These are phyloP conservation scores for Parastagonospora nodorum DNA, from an alignment of 2,329 filamentous ascomycete genomes.

Conservation along the genomic window DNA sequence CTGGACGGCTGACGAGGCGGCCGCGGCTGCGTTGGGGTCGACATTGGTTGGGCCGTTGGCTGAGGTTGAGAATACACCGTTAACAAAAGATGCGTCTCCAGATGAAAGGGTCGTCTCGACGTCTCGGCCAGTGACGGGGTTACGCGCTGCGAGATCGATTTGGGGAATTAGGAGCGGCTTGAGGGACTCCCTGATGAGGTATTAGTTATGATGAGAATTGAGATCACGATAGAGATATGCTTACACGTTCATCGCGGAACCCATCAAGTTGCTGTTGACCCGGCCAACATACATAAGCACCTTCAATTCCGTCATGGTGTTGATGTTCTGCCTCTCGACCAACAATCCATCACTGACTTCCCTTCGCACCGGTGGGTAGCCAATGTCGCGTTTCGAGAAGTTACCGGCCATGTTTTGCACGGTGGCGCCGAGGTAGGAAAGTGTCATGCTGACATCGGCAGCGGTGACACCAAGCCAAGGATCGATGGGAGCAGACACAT, in stretches of 20 bases:
- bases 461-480: conserved; percentile 51
- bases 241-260: conserved; percentile 64
- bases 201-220: conserved; percentile 13
- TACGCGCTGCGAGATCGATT: conserved; percentile 68
- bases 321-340: conserved; percentile 34
- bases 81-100: conserved; percentile 73
- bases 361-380: conserved; percentile 30
- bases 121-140: conserved; percentile 51
- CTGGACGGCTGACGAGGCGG: conserved; percentile 49
- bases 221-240: conserved; percentile 29
- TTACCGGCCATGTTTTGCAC: conserved; percentile 47
- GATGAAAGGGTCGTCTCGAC: conserved; percentile 67
- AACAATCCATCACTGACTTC: conserved; percentile 29
- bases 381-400: conserved; percentile 36
- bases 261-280: conserved; percentile 64
- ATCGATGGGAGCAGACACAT: conserved; percentile 63
- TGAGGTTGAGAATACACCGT: conserved; percentile 69
- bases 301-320: conserved; percentile 54
- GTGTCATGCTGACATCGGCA: conserved; percentile 48
- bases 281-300: conserved; percentile 71
- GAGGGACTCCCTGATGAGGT: conserved; percentile 56
- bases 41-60: conserved; percentile 54
- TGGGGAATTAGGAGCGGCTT: conserved; percentile 69
- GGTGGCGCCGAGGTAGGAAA: conserved; percentile 50
- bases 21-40: conserved; percentile 49